Evolutionary conservation across 345 rosid species (phyloP).

Genomic region (Acer negundo): DNA sequence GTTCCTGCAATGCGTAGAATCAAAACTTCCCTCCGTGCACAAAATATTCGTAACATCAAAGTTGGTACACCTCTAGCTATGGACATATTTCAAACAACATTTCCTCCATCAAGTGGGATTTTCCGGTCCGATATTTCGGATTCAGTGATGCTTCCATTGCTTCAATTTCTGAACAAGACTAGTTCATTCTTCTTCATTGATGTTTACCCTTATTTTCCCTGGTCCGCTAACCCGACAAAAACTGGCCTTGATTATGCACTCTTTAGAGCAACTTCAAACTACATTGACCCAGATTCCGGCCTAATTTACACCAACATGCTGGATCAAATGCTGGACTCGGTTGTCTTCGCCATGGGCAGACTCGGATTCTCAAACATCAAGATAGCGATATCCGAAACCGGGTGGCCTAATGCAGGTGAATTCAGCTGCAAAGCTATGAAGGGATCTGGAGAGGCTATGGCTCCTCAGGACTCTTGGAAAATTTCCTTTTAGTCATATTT

Average conservation of each 20-base stretch:
- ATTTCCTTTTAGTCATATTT: too few species aligned
- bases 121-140: constrained; percentile 56
- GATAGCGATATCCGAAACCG: constrained; percentile 72
- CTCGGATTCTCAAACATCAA: constrained; percentile 55
- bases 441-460: too few species aligned
- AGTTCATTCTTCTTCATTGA: constrained; percentile 74
- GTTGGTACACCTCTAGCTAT: constrained; percentile 77
- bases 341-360: constrained; percentile 56
- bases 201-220: constrained; percentile 79
- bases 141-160: constrained; percentile 55
- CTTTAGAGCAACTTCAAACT: constrained; percentile 41
- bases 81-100: constrained; percentile 54
- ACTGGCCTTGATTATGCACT: constrained; percentile 52
- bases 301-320: constrained; percentile 64
- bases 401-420: constrained; percentile 83
- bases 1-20: constrained; percentile 72
- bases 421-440: too few species aligned
- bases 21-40: constrained; percentile 41
- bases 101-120: constrained; percentile 67
- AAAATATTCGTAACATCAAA: constrained; percentile 54
- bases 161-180: constrained; percentile 61
- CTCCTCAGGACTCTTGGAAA: too few species aligned
- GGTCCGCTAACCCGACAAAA: constrained; percentile 49
- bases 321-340: constrained; percentile 82
- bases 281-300: constrained; percentile 55